Evolutionary conservation across 768 basidiomycete genomes (phyloP), one percentile per base, ranked within the genome.

Genomic region (Serendipita sp.): DNA sequence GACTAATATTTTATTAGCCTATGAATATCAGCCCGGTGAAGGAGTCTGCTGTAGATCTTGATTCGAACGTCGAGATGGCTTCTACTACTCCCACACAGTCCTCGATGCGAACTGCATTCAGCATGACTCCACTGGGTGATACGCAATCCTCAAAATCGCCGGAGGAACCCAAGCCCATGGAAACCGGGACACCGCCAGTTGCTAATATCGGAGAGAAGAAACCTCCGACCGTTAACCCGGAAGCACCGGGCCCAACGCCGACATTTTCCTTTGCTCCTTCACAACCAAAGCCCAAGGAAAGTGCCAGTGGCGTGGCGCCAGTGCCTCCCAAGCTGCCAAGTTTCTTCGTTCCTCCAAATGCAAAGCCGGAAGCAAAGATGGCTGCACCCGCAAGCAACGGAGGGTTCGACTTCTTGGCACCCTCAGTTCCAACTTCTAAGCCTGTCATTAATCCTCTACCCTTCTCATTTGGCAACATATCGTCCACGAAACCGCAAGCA

Each of bases 1-100:
- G 5, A 51, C 48, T 32, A 7, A 51, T 41, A 13, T 8, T 51
- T 32, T 23, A 5, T 32, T 18, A 60, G 56, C 56, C 56, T 38
- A 60, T 60, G 56, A 60, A 60, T 30, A 60, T 60, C 35, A 60
- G 56, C 18, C 56, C 56, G 4, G 36, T 60, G 10, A 60, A 60
- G 56, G 56, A 60, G 34, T 30, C 56, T 10, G 10, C 10, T 10
- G 32, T 10, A n/a, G n/a, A 35, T 10, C 16, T n/a, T 8, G 56
- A 60, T 38, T 28, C 34, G 36, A 38, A 60, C 30, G 56, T 38
- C 36, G 56, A 60, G 10, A 60, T 60, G 56, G 36, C 36, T 4
- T 60, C 56, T 18, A 60, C 56, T n/a, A 60, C 56, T 4, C 56
- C 56, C 4, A 60, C 56, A 32, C 28, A 60, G 56, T 60, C 56